Base-by-base conservation (phyloP, 345 rosid species). In the Populus ilicifolia region DNA sequence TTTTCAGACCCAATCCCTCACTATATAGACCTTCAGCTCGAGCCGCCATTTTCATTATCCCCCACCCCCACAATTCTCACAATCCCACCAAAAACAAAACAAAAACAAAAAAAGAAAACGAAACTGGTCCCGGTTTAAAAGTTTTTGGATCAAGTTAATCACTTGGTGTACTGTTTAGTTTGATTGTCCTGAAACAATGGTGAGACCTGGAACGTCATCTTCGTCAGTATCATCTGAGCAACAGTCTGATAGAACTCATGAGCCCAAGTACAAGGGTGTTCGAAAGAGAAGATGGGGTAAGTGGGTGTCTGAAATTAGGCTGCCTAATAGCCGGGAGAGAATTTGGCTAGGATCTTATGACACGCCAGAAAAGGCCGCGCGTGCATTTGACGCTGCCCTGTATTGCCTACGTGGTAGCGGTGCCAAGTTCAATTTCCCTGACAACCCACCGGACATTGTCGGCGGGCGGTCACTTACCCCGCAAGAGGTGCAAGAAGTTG, bases 231-330 rank as follows among this genome's bases (percentile, higher is more conserved):
- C 67, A 2, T 10, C 71, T 0, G 83, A 80, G 75, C 64, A 8
- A 35, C 41, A 48, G 11, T 23, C 77, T 9, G 50, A 83, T 1
- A 83, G 82, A 10, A 38, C 30, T 9, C 74, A 29, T 75, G 71
- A 78, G 52, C 87, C 89, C 0, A 89, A 88, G 84, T 94, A 90
- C 87, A 94, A 85, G 39, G 98, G 98, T 9, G 97, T 94, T 13
- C 23, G 98, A 16, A 91, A 90, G 91, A 79, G 98, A 75, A 93
- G 93, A 72, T 93, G 98, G 98, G 97, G 98, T 1, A 94, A 89
- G 73, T 94, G 95, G 95, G 98, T 94, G 73, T 91, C 97, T 1
- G 98, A 94, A 81, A 90, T 94, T 66, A 84, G 98, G 79, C 93
- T 94, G 2, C 98, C 98, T 0, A 91, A 94, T 71, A 89, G 97